Base-by-base conservation (phyloP, 2,329 filamentous ascomycete species). In the Mycosphaerelloides madeirae region DNA sequence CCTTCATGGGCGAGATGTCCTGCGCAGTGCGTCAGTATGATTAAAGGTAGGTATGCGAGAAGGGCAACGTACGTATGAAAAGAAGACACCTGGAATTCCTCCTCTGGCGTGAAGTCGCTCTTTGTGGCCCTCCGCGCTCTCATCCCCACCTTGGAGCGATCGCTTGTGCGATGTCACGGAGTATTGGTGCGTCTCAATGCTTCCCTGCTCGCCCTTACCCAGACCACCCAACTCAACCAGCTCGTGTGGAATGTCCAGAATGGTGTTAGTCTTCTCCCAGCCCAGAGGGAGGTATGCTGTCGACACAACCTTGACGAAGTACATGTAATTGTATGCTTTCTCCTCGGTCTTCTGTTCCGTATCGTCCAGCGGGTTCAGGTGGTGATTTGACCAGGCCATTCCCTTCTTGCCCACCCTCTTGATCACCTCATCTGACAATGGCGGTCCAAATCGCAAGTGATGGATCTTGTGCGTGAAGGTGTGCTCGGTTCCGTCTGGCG, bases 1-100 rank as follows among this genome's bases (percentile, higher is more conserved):
- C 91, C 73, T 97, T 98, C 93, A 98, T 98, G 4, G 93, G 93
- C 2, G 91, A 97, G 66, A 98, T 98, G 60, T 98, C 93, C 59
- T 64, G 39, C 6, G 6, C 3, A 43, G 6, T 6, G 22, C 22
- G 18, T 43, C 13, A 31, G 41, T 14, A 39, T 41, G 15, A 78
- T 16, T 15, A 43, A 29, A 39, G 29, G 1, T 31, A 14, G 2
- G 34, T 6, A 25, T 25, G 22, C 22, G 5, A n/a, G 11, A 36
- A 60, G 42, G 67, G 61, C 6, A 14, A 79, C 85, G 79, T 75
- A 90, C 87, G 60, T 98, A 98, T 55, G 89, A 95, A 73, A 98
- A 97, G 75, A 98, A 98, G 12, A 98, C 90, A 33, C 93, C 93
- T 0, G 93, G 93, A 59, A 98, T 97, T 54, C 93, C 93, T 49